Base-by-base conservation (phyloP, 805 yeast genomes). In the Suhomyces xylopsoci region DNA sequence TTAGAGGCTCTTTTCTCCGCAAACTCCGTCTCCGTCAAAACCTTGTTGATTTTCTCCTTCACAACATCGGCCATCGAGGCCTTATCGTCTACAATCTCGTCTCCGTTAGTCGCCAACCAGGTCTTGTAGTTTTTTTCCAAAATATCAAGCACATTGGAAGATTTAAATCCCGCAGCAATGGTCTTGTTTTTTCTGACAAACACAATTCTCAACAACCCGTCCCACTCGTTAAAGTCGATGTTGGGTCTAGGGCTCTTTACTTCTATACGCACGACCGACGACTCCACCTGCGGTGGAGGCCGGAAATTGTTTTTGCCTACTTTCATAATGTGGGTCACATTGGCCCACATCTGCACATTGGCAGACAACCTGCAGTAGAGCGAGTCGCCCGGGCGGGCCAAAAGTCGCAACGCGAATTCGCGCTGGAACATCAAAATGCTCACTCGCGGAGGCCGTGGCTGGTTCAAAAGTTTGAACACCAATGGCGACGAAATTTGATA, bases 291-390 rank as follows among this genome's bases (percentile, higher is more conserved):
- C 53, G 99, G 99, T 9, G 99, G 99, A 22, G 99, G 99, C 62
- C 97, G 81, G 77, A 94, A 94, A 66, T 94, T 94, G 67, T 94
- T 94, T 66, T 85, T 88, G 22, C 98, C 98, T 28, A 94, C 99
- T 71, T 94, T 94, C 99, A 94, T 94, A 50, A 94, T 89, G 68
- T 94, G 99, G 7, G 96, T 91, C 14, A 94, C 97, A 58, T 90
- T 90, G n/a, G 97, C 97, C 97, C 98, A 94, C 98, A 94, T 93
- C 66, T 94, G 99, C 1, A 94, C 98, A 65, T 94, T 94, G 28
- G 97, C 98, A 30, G 96, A 87, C 51, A 94, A 78, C 64, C 99
- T 82, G 70, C 97, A 91, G 74, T 93, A 94, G 40, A 94, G 76
- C 1, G 90, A 70, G 62, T 94, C 98, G n/a, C 99, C 99, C 0